Conservation (phyloP, 495 filamentous ascomycete species). For the Aspergillus incahuasiensis region DNA sequence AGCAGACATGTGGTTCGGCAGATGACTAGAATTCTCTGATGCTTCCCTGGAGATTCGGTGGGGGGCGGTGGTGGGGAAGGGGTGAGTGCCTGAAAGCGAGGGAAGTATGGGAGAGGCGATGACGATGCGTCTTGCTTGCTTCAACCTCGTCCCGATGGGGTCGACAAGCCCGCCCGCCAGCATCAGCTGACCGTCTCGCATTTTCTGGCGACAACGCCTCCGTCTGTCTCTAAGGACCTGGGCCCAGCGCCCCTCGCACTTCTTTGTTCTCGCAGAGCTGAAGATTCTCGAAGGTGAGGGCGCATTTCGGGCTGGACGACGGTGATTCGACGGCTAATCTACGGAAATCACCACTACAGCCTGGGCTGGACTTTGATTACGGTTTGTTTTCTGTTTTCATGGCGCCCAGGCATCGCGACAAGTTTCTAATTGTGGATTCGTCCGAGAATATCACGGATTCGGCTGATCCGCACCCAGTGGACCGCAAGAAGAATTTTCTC, state of each 20-base stretch:
- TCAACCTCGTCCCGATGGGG: not conserved
- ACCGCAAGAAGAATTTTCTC: conserved; percentile 1
- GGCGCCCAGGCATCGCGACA: not conserved
- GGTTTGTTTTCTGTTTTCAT: not conserved
- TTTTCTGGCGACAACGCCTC: not conserved
- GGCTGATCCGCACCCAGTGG: not conserved
- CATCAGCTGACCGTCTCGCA: not conserved
- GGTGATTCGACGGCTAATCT: conserved; percentile 8
- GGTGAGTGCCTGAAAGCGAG: not conserved
- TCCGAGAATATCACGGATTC: conserved; percentile 5
- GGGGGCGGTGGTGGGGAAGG: not conserved
- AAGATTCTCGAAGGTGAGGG: not conserved
- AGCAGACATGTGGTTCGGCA: conserved; percentile 7
- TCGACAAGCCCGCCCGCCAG: not conserved
- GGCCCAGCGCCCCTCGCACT: not conserved
- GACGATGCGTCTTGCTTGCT: not conserved
- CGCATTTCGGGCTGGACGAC: not conserved
- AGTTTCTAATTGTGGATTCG: conserved; percentile 3
- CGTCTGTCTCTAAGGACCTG: not conserved
- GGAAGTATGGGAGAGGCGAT: not conserved
- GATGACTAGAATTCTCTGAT: conserved; percentile 12
- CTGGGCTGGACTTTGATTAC: not conserved
- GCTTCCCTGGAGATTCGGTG: conserved; percentile 9
- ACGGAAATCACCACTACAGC: not conserved
- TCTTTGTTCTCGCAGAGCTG: not conserved